Evolutionary conservation across 2,329 filamentous ascomycete species (phyloP).

Genomic region (Tolypocladium cylindrosporum): DNA sequence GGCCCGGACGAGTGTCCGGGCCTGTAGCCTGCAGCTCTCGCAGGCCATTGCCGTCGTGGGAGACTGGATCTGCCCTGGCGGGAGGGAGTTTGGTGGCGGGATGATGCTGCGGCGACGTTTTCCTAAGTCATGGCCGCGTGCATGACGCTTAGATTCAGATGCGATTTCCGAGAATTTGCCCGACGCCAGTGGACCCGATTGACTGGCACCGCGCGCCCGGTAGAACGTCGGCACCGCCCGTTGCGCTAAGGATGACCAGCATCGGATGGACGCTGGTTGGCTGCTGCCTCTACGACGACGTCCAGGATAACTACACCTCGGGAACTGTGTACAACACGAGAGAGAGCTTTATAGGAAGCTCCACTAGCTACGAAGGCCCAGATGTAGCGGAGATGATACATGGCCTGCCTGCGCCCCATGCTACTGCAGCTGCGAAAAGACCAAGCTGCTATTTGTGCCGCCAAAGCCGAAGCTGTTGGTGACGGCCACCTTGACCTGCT

Average conservation of each 20-base stretch:
- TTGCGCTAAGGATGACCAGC: background rate
- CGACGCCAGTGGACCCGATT: background rate
- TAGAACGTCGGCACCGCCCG: slow-evolving; percentile 6
- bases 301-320: too few species aligned
- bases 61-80: background rate
- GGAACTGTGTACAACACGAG: too few species aligned
- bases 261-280: background rate
- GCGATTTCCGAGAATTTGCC: background rate
- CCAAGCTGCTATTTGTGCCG: slow-evolving; percentile 85
- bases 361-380: too few species aligned
- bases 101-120: background rate
- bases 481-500: slow-evolving; percentile 61
- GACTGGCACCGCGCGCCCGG: background rate
- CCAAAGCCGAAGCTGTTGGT: slow-evolving; percentile 98
- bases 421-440: slow-evolving; percentile 44
- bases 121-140: background rate
- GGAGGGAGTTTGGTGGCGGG: background rate
- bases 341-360: too few species aligned
- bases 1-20: slow-evolving; percentile 27
- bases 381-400: background rate
- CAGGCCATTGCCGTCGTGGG: slow-evolving; percentile 31
- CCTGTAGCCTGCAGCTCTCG: slow-evolving; percentile 35
- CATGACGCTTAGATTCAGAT: background rate
- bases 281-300: background rate
- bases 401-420: background rate